Percentiles rank a stretch among this genome's conserved stretches.
These are phyloP conservation scores for Hygrocybe coccinea DNA, from an alignment of 768 basidiomycete species.

Conservation along the genomic window DNA sequence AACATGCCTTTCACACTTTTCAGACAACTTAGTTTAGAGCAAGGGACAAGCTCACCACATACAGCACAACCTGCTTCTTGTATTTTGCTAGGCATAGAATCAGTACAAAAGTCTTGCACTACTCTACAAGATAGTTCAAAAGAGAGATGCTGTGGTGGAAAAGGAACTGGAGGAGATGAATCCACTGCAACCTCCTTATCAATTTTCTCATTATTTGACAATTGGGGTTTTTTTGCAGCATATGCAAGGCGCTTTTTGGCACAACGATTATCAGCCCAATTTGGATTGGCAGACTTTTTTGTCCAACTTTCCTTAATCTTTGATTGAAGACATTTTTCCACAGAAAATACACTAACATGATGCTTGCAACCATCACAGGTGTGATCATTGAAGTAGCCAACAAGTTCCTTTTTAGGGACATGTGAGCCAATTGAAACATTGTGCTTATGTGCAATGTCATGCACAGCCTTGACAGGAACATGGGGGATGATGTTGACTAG, in stretches of 20 bases:
- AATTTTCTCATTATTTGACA: not conserved
- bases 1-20: constrained; percentile 4
- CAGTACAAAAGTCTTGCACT: not conserved
- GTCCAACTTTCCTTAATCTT: not conserved
- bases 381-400: not conserved
- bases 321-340: not conserved
- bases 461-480: not conserved
- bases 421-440: not conserved
- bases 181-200: not conserved
- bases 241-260: not conserved
- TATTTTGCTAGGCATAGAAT: not conserved
- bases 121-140: not conserved
- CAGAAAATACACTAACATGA: not conserved
- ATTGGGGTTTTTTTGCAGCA: not conserved
- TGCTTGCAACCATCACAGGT: not conserved
- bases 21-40: constrained; percentile 5
- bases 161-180: not conserved
- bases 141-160: not conserved
- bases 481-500: not conserved
- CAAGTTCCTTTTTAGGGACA: not conserved
- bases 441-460: not conserved
- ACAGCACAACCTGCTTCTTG: constrained; percentile 1
- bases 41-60: constrained; percentile 4
- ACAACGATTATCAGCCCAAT: not conserved
- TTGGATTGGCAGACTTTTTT: not conserved